These are phyloP conservation scores for Amesomyces nigricolor DNA, from an alignment of 2,329 filamentous ascomycete genomes.

Conservation along the genomic window DNA sequence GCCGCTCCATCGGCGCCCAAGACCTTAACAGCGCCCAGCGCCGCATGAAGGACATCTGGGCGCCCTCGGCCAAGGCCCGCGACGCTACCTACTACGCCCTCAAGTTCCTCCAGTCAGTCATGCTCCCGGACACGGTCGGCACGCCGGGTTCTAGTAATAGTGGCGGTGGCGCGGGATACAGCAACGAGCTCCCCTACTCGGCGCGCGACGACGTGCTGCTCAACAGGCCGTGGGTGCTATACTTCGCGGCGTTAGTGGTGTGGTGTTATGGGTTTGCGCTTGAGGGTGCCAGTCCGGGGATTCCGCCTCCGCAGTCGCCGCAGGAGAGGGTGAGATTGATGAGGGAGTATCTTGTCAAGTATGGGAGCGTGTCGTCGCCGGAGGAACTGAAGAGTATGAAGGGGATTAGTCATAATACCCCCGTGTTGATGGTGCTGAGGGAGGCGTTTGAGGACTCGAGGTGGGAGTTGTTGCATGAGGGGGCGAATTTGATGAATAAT, in stretches of 20 bases:
- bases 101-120: conserved; percentile 79
- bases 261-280: conserved; percentile 93
- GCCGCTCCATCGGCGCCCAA: conserved; percentile 68
- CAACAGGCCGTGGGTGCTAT: conserved; percentile 91
- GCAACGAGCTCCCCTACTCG: conserved; percentile 55
- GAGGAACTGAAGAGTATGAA: conserved; percentile 68
- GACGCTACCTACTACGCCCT: conserved; percentile 91
- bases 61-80: conserved; percentile 76
- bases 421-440: conserved; percentile 73
- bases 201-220: conserved; percentile 84
- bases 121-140: conserved; percentile 54
- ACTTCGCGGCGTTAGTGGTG: conserved; percentile 84
- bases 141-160: conserved; percentile 36
- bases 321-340: conserved; percentile 70
- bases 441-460: conserved; percentile 76
- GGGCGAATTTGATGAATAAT: conserved; percentile 70
- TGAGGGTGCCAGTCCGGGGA: conserved; percentile 64
- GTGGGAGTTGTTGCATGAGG: conserved; percentile 90
- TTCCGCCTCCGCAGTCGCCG: conserved; percentile 49
- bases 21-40: conserved; percentile 71
- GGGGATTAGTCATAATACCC: conserved; percentile 77
- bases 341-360: conserved; percentile 67
- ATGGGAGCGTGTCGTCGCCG: conserved; percentile 67
- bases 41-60: conserved; percentile 85
- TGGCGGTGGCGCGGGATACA: conserved; percentile 25